These are phyloP conservation scores for Misopates orontium DNA, from an alignment of 257 asterid species.

Conservation along the genomic window DNA sequence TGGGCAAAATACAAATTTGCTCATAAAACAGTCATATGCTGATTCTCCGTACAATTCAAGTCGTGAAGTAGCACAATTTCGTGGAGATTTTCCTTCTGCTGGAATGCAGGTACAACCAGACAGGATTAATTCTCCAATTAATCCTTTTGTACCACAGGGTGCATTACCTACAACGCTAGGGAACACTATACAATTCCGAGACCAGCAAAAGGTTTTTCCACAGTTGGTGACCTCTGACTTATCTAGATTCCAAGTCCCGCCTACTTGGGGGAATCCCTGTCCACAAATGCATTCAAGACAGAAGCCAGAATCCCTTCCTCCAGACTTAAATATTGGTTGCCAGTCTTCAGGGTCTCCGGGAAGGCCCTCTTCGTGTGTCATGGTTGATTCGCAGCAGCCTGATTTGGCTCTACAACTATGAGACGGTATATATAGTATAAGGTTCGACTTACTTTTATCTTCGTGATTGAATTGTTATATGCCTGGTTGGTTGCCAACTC, in stretches of 20 bases:
- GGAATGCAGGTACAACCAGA: conserved; percentile 48
- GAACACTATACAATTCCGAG: conserved; percentile 53
- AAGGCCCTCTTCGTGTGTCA: conserved; percentile 65
- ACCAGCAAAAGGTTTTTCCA: conserved; percentile 54
- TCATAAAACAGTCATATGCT: conserved; percentile 51
- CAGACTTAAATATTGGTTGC: conserved; percentile 84
- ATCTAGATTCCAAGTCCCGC: conserved; percentile 74
- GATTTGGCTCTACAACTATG: conserved; percentile 95
- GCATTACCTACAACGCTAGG: conserved; percentile 50
- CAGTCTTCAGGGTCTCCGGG: conserved; percentile 88
- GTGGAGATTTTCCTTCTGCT: conserved; percentile 51
- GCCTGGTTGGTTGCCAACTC: conserved; percentile 16
- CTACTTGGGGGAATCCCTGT: conserved; percentile 55
- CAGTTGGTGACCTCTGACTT: conserved; percentile 67
- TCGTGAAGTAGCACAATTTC: conserved; percentile 46
- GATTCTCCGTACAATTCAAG: conserved; percentile 57
- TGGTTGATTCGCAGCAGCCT: conserved; percentile 95
- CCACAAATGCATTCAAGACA: conserved; percentile 66
- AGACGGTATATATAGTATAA: conserved; percentile 16
- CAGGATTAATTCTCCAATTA: conserved; percentile 40
- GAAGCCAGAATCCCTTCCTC: conserved; percentile 76
- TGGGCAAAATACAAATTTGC: conserved; percentile 35
- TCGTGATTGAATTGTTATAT: neutral
- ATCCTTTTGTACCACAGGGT: conserved; percentile 62
- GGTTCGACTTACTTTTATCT: neutral